These are phyloP conservation scores for Coniophora puteana DNA, from an alignment of 1,284 basidiomycete species.

Conservation along the genomic window DNA sequence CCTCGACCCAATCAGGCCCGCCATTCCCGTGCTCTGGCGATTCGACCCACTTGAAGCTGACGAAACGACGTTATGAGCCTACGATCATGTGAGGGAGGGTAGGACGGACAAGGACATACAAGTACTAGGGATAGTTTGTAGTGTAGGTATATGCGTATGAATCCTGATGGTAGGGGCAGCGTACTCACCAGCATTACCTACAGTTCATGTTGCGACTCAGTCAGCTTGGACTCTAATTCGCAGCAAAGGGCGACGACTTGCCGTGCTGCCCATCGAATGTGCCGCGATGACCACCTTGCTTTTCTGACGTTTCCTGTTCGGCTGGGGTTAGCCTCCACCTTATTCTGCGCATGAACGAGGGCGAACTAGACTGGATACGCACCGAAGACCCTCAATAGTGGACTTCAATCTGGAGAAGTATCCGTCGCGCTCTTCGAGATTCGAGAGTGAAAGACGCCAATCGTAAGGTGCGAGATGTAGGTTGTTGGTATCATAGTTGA, in stretches of 20 bases:
- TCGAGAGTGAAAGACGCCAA: slow-evolving; percentile 89
- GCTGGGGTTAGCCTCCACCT: not conserved
- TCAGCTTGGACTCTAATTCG: slow-evolving; percentile 2
- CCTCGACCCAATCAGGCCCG: slow-evolving; percentile 91
- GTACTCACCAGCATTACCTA: slow-evolving; percentile 51
- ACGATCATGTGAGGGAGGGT: not conserved
- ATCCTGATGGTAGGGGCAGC: too few relatives aligned
- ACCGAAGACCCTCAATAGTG: slow-evolving; percentile 85
- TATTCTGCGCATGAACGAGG: not conserved
- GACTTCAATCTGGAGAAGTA: slow-evolving; percentile 89
- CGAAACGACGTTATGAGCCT: slow-evolving; percentile 6
- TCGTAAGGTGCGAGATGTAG: slow-evolving; percentile 87
- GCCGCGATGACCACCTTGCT: slow-evolving; percentile 87
- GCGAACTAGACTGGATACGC: slow-evolving; percentile 15
- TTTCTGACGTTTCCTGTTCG: slow-evolving; percentile 57
- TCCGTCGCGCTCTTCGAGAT: slow-evolving; percentile 88
- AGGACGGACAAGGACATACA: slow-evolving; percentile 39
- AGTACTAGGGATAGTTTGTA: slow-evolving; percentile 64
- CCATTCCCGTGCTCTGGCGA: slow-evolving; percentile 81
- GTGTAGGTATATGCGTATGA: not conserved
- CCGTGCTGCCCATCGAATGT: slow-evolving; percentile 88
- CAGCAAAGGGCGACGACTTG: slow-evolving; percentile 29
- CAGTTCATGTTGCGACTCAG: not conserved
- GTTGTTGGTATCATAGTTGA: slow-evolving; percentile 91
- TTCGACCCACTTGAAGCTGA: slow-evolving; percentile 95